Evolutionary conservation across 2,329 filamentous ascomycete genomes (phyloP).

Genomic region (Penicillium brevicompactum): DNA sequence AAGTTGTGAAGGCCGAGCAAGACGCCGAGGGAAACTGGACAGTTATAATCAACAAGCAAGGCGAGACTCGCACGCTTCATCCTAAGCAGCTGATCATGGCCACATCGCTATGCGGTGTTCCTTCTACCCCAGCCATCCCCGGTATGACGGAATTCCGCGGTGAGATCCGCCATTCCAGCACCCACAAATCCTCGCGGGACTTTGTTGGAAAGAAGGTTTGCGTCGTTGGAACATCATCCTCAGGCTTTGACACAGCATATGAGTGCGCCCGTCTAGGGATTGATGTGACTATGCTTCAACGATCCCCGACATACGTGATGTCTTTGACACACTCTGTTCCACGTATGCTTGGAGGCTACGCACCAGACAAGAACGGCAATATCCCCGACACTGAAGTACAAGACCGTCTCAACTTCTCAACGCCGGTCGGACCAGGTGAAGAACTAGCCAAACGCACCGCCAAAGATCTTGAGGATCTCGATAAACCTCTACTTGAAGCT

Average conservation of each 20-base stretch:
- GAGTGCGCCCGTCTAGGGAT: conserved; percentile 28
- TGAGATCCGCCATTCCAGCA: conserved; percentile 26
- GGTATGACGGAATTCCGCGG: conserved; percentile 30
- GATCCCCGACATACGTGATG: conserved; percentile 38
- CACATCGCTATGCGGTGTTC: conserved; percentile 26
- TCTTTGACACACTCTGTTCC: conserved; percentile 30
- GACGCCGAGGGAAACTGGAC: conserved; percentile 23
- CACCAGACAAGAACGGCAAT: conserved; percentile 12
- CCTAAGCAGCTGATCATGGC: conserved; percentile 30
- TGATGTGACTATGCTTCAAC: conserved; percentile 32
- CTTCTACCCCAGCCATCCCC: conserved; percentile 34
- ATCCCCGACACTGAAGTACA: conserved; percentile 6
- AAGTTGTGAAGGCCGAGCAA: conserved; percentile 24
- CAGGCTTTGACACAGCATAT: conserved; percentile 31
- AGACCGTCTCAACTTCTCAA: conserved; percentile 15
- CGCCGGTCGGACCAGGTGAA: conserved; percentile 19
- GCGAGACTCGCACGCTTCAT: conserved; percentile 24
- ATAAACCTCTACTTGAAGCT: conserved; percentile 24
- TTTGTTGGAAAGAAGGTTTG: conserved; percentile 32
- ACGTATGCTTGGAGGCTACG: conserved; percentile 29
- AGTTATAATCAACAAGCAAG: conserved; percentile 23
- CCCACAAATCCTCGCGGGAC: conserved; percentile 23
- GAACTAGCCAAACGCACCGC: conserved; percentile 22
- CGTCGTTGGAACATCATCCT: conserved; percentile 33
- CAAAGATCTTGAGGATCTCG: conserved; percentile 24